Conservation (phyloP, 495 filamentous ascomycete species). For the Pseudomonodictys pantanalensis region DNA sequence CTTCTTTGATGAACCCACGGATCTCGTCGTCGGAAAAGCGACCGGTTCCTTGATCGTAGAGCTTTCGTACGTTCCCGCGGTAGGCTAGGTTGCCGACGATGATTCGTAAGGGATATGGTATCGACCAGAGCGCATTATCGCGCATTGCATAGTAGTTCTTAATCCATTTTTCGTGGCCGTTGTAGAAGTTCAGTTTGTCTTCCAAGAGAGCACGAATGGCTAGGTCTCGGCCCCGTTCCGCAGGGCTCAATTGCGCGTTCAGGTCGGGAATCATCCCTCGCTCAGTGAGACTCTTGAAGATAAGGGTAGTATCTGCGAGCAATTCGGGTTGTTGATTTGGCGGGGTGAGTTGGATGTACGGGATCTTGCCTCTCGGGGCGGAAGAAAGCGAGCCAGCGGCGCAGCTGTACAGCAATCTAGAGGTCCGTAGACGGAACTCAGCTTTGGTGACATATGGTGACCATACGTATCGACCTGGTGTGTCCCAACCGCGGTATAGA, state of each 20-base stretch:
- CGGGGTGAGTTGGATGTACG: slow-evolving; percentile 48
- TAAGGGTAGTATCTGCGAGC: slow-evolving; percentile 55
- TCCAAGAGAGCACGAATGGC: slow-evolving; percentile 56
- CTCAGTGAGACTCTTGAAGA: slow-evolving; percentile 47
- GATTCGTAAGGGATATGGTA: slow-evolving; percentile 53
- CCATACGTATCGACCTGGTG: slow-evolving; percentile 49
- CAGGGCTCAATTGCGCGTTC: slow-evolving; percentile 43
- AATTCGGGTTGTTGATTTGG: not conserved
- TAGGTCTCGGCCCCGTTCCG: slow-evolving; percentile 49
- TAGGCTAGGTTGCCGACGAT: slow-evolving; percentile 55
- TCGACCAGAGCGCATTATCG: slow-evolving; percentile 45
- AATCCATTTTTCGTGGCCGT: slow-evolving; percentile 52
- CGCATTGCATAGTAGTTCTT: slow-evolving; percentile 64
- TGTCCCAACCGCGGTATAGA: slow-evolving; percentile 54
- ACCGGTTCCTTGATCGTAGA: slow-evolving; percentile 57
- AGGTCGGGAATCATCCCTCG: slow-evolving; percentile 48
- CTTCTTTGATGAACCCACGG: slow-evolving; percentile 43
- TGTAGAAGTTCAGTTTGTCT: slow-evolving; percentile 58
- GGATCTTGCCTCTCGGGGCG: slow-evolving; percentile 60
- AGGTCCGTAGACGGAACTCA: slow-evolving; percentile 60
- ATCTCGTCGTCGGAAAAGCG: slow-evolving; percentile 53
- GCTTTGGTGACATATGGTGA: slow-evolving; percentile 66
- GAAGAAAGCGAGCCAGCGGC: slow-evolving; percentile 44
- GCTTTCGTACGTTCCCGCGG: slow-evolving; percentile 41
- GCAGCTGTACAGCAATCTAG: slow-evolving; percentile 46